Conservation (phyloP, 2,329 filamentous ascomycete species). For the Chalaropsis thielavioides region DNA sequence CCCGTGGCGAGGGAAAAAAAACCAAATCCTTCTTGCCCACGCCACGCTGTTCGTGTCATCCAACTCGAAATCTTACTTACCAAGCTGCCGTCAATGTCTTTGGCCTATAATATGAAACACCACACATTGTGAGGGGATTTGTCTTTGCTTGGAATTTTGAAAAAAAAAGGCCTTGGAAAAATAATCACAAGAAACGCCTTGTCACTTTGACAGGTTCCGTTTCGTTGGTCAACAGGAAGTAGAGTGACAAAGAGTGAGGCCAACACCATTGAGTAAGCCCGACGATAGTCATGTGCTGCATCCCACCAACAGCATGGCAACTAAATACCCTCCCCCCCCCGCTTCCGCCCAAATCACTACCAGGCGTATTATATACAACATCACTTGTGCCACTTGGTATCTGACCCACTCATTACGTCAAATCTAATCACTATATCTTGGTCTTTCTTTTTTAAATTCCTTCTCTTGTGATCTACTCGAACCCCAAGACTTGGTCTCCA, state of each 20-base stretch:
- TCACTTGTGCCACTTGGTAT: neutral
- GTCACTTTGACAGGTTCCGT: neutral
- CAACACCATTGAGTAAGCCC: too few species aligned
- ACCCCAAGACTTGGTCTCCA: too few species aligned
- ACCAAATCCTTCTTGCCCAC: neutral
- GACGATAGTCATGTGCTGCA: neutral
- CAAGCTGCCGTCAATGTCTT: neutral
- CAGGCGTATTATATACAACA: neutral
- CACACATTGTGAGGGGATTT: neutral
- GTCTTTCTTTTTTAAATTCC: neutral
- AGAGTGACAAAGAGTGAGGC: too few species aligned
- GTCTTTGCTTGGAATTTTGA: neutral
- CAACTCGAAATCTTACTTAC: constrained; percentile 3
- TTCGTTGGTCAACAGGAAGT: too few species aligned
- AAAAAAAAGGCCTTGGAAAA: neutral
- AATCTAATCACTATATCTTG: neutral
- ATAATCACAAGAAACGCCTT: neutral
- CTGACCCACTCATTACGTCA: neutral
- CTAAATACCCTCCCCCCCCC: too few species aligned
- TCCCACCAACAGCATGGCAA: neutral
- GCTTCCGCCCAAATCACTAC: too few species aligned
- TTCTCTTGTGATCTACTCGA: too few species aligned
- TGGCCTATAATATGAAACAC: neutral
- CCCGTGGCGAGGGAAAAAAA: neutral
- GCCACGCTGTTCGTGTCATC: neutral